Conservation (phyloP, 2,329 filamentous ascomycete genomes). For the Fusarium hostae region DNA sequence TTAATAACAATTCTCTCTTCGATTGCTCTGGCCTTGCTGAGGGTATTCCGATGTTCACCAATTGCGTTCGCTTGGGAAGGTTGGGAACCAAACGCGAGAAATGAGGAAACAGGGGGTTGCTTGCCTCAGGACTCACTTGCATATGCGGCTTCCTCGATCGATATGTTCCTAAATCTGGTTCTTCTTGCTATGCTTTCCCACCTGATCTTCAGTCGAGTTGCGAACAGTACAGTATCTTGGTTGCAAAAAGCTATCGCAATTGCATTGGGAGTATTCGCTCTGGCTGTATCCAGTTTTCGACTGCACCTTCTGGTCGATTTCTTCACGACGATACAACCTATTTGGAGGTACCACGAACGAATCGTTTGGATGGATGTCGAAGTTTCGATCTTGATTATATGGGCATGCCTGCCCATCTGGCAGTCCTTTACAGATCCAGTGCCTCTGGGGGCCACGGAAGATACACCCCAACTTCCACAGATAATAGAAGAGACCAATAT, state of each 20-base stretch:
- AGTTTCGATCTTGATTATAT: constrained; percentile 55
- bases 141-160: constrained; percentile 57
- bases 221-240: constrained; percentile 56
- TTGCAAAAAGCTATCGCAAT: constrained; percentile 57
- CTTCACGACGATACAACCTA: constrained; percentile 51
- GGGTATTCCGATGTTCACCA: constrained; percentile 55
- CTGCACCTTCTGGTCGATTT: constrained; percentile 48
- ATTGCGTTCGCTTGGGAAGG: constrained; percentile 50
- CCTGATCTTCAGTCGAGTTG: constrained; percentile 52
- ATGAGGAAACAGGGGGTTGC: constrained; percentile 26
- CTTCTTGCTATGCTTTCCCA: constrained; percentile 57
- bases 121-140: constrained; percentile 47
- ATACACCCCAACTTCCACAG: constrained; percentile 31
- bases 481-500: not conserved
- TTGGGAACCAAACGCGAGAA: constrained; percentile 26
- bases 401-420: constrained; percentile 55
- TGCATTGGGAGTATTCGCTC: constrained; percentile 55
- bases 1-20: constrained; percentile 50
- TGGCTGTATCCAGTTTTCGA: constrained; percentile 51
- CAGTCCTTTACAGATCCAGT: constrained; percentile 18
- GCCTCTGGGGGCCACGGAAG: not conserved
- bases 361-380: constrained; percentile 59
- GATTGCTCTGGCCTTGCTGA: constrained; percentile 50
- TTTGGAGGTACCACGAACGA: constrained; percentile 55
- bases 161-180: constrained; percentile 59